These are phyloP conservation scores for Elasticomyces elasticus DNA, from an alignment of 495 filamentous ascomycete genomes.

Conservation along the genomic window DNA sequence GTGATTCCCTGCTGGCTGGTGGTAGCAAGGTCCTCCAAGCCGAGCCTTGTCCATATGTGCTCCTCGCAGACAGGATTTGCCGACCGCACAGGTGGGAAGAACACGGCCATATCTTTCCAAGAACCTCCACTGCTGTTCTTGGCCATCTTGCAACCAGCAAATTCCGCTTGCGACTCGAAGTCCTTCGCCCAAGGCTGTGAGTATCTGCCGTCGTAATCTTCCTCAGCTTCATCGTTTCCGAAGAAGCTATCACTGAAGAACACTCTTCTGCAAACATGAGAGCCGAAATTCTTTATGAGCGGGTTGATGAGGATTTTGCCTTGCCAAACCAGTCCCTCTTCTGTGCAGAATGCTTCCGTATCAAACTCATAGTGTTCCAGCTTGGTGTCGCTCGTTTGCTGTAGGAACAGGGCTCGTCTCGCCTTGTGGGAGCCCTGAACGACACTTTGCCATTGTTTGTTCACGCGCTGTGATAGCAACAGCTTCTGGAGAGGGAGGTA, in stretches of 20 bases:
- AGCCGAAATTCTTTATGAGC: neutral
- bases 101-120: too few species aligned
- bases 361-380: neutral
- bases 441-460: neutral
- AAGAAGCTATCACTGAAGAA: too few species aligned
- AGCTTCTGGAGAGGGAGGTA: neutral
- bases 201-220: too few species aligned
- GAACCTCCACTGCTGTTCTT: too few species aligned
- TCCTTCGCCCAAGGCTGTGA: too few species aligned
- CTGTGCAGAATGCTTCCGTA: neutral
- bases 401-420: neutral
- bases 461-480: neutral
- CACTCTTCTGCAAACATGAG: neutral
- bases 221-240: too few species aligned
- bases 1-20: neutral
- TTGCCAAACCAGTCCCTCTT: neutral
- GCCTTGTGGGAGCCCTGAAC: neutral
- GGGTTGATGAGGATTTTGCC: neutral
- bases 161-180: too few species aligned
- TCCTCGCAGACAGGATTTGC: too few species aligned
- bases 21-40: too few species aligned
- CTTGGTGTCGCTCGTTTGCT: neutral
- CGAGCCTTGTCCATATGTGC: too few species aligned
- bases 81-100: too few species aligned
- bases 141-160: too few species aligned